A percentile compares a stretch with the other conserved stretches of the same genome.
These are phyloP conservation scores for Termitomyces heimii DNA, from an alignment of 768 basidiomycete species.

Conservation along the genomic window DNA sequence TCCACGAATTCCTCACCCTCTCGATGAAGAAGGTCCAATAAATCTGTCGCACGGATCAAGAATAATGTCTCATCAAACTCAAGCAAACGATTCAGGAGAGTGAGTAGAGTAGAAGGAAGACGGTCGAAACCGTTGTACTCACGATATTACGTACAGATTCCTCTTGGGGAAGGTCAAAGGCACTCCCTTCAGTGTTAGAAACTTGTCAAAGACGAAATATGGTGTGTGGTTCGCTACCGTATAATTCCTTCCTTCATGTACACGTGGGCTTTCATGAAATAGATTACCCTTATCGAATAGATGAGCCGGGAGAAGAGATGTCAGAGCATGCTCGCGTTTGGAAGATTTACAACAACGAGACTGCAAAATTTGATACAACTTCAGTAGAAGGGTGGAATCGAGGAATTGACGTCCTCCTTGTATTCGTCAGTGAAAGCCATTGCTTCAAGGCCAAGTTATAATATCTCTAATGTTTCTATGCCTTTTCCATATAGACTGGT, in stretches of 20 bases:
- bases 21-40: background rate
- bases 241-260: background rate
- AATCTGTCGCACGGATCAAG: slow-evolving; percentile 1
- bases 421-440: slow-evolving; percentile 30
- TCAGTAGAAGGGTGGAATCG: slow-evolving; percentile 33
- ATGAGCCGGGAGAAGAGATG: slow-evolving; percentile 28
- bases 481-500: slow-evolving; percentile 24
- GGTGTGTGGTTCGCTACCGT: background rate
- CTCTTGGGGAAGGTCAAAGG: background rate
- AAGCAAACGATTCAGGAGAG: slow-evolving; percentile 5
- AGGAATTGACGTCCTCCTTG: slow-evolving; percentile 37
- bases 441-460: background rate
- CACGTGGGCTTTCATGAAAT: background rate
- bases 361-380: slow-evolving; percentile 26
- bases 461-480: background rate
- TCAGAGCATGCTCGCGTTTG: slow-evolving; percentile 30
- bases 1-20: slow-evolving; percentile 3
- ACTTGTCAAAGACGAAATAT: background rate
- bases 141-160: background rate
- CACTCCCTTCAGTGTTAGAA: background rate
- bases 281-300: slow-evolving; percentile 7
- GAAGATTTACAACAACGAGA: slow-evolving; percentile 37
- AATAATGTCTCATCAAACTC: slow-evolving; percentile 1
- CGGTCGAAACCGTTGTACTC: background rate
- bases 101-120: background rate